A percentile compares a stretch with the other conserved stretches of the same genome.
Evolutionary conservation across 75 land plant species (phyloP).

Genomic region (Cupressus sempervirens): DNA sequence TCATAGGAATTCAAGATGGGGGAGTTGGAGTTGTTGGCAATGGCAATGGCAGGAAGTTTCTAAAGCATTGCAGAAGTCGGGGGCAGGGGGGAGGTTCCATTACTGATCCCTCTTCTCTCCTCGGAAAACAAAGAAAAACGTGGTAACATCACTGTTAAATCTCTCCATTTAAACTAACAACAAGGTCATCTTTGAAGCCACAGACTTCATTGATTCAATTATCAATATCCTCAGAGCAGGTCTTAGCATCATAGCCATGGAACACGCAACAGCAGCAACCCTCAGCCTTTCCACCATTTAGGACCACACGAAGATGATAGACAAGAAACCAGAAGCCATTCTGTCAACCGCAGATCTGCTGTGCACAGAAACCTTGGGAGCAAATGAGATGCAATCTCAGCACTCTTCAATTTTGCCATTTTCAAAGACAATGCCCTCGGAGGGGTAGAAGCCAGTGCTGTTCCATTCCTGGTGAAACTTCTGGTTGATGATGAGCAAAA

Average conservation of each 20-base stretch:
- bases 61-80: conserved; percentile 77
- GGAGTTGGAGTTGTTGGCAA: too few relatives aligned
- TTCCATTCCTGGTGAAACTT: conserved; percentile 40
- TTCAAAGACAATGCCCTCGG: conserved; percentile 41
- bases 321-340: conserved; percentile 45
- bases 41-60: too few relatives aligned
- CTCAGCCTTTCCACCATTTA: conserved; percentile 56
- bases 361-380: conserved; percentile 46
- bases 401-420: conserved; percentile 67
- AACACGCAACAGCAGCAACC: conserved; percentile 82
- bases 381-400: conserved; percentile 72
- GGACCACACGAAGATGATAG: conserved; percentile 41
- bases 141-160: conserved; percentile 88
- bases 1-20: too few relatives aligned
- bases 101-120: conserved; percentile 46
- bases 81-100: conserved; percentile 63
- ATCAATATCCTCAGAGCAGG: conserved; percentile 50
- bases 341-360: conserved; percentile 53
- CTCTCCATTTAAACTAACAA: conserved; percentile 79
- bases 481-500: conserved; percentile 18
- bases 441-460: conserved; percentile 61
- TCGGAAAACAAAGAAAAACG: conserved; percentile 71
- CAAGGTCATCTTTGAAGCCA: conserved; percentile 61
- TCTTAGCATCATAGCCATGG: conserved; percentile 74
- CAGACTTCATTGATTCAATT: conserved; percentile 53